These are phyloP conservation scores for Cucurbita maxima DNA, from an alignment of 306 rosid genomes.

Conservation along the genomic window DNA sequence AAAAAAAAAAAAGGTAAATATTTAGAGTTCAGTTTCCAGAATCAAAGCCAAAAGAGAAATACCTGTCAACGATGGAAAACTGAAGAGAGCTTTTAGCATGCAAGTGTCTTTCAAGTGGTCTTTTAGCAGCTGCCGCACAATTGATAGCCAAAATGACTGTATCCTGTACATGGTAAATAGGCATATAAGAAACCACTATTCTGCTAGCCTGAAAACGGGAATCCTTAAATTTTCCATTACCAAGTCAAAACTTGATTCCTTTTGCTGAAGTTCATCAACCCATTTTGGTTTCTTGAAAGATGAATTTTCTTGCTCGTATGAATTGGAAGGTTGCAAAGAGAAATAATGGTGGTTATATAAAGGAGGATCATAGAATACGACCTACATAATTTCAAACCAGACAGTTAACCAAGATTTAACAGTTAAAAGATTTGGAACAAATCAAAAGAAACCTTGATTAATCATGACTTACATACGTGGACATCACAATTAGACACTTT, in stretches of 20 bases:
- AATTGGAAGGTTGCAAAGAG: constrained; percentile 28
- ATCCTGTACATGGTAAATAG: constrained; percentile 32
- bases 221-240: constrained; percentile 25
- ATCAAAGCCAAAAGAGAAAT: constrained; percentile 7
- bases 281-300: constrained; percentile 54
- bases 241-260: constrained; percentile 42
- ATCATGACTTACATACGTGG: constrained; percentile 90
- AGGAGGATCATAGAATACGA: constrained; percentile 63
- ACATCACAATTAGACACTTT: constrained; percentile 47
- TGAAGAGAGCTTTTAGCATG: constrained; percentile 28
- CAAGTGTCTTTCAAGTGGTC: constrained; percentile 24
- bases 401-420: constrained; percentile 9
- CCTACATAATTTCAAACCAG: constrained; percentile 30
- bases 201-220: constrained; percentile 11
- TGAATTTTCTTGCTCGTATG: constrained; percentile 29
- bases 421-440: neutral
- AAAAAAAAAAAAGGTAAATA: neutral
- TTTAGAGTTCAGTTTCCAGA: neutral
- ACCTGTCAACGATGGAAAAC: constrained; percentile 25
- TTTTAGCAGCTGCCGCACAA: constrained; percentile 46
- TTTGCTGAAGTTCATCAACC: constrained; percentile 56
- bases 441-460: constrained; percentile 14
- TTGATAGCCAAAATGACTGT: constrained; percentile 65
- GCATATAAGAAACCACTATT: constrained; percentile 6
- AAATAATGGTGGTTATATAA: constrained; percentile 61